Percentiles rank a stretch among this genome's conserved stretches.
Evolutionary conservation across 2,329 filamentous ascomycete genomes (phyloP).

Genomic region (Sclerotinia trifoliorum): DNA sequence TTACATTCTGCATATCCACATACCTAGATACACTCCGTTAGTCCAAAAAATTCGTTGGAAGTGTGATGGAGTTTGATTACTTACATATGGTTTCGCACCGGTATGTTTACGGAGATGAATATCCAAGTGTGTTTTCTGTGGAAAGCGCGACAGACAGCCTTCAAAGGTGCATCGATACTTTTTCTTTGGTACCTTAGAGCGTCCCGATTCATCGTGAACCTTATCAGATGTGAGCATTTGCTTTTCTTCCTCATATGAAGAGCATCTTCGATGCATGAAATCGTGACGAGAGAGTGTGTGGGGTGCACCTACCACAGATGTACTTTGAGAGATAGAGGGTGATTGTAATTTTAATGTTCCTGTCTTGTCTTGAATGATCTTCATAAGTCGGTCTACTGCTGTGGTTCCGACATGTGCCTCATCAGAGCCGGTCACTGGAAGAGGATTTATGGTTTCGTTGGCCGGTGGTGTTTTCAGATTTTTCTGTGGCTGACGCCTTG

Average conservation of each 20-base stretch:
- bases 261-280: slow-evolving; percentile 16
- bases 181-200: slow-evolving; percentile 45
- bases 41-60: not conserved
- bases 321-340: slow-evolving; percentile 28
- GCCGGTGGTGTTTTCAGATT: not conserved
- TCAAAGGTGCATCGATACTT: slow-evolving; percentile 71
- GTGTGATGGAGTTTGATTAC: slow-evolving; percentile 41
- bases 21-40: not conserved
- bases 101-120: slow-evolving; percentile 89
- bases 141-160: slow-evolving; percentile 78
- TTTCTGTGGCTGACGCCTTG: slow-evolving; percentile 5
- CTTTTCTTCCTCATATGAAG: slow-evolving; percentile 24
- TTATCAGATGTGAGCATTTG: slow-evolving; percentile 32
- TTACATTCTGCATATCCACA: slow-evolving; percentile 3
- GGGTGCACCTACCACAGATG: slow-evolving; percentile 35
- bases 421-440: slow-evolving; percentile 18
- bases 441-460: slow-evolving; percentile 25
- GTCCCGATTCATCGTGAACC: slow-evolving; percentile 29
- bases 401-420: slow-evolving; percentile 68
- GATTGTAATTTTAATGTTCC: slow-evolving; percentile 41
- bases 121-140: slow-evolving; percentile 88
- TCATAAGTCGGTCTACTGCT: slow-evolving; percentile 84
- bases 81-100: slow-evolving; percentile 84
- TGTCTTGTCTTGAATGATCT: slow-evolving; percentile 72
- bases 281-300: slow-evolving; percentile 37